Evolutionary conservation across 225 moss, liverwort and hornwort species (phyloP).

Genomic region (Polytrichum commune): DNA sequence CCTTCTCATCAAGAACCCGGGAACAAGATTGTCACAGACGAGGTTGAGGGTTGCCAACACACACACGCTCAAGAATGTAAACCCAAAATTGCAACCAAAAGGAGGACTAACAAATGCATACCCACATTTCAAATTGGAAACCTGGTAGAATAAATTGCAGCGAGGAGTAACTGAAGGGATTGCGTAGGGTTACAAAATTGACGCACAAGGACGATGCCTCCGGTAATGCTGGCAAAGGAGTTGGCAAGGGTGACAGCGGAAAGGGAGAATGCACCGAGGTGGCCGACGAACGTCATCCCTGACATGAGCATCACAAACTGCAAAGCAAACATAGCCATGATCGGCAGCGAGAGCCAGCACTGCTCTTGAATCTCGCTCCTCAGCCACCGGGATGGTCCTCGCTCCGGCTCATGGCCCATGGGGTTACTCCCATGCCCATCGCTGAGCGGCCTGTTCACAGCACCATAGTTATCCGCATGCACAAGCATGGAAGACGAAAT

Average conservation of each 20-base stretch:
- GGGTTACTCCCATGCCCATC: conserved; percentile 23
- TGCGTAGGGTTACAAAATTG: neutral
- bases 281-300: conserved; percentile 22
- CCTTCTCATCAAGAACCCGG: too few relatives aligned
- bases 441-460: conserved; percentile 15
- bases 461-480: conserved; percentile 12
- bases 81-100: neutral
- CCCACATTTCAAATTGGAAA: neutral
- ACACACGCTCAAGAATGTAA: too few relatives aligned
- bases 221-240: conserved; percentile 21
- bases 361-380: conserved; percentile 40
- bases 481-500: conserved; percentile 13
- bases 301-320: conserved; percentile 23
- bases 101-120: neutral
- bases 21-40: too few relatives aligned
- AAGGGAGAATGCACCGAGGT: conserved; percentile 36
- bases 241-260: conserved; percentile 20
- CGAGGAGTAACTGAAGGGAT: neutral
- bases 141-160: neutral
- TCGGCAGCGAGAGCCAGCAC: conserved; percentile 33
- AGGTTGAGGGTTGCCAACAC: too few relatives aligned
- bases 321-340: conserved; percentile 35
- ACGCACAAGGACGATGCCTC: conserved; percentile 26
- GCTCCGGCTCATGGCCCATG: conserved; percentile 19
- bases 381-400: conserved; percentile 17